phyloP scores from a whole-genome alignment of 331 rosid genomes.

The Pyrus hybrid region DNA sequence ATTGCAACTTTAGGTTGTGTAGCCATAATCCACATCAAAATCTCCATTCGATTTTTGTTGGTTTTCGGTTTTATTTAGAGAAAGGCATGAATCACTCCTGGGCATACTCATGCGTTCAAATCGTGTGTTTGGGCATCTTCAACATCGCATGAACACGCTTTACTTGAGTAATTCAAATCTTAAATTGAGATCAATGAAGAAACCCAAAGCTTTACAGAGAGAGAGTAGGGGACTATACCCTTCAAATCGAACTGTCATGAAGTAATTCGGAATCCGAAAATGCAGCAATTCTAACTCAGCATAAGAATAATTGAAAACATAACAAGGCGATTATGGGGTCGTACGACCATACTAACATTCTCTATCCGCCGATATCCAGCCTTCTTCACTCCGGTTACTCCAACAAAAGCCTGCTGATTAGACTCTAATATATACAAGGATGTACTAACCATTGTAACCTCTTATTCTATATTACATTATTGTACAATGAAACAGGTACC shows the following conservation, averaged over 20 bases:
- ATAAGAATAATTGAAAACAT: neutral
- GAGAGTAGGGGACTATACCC: too few species aligned
- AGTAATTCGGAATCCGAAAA: too few species aligned
- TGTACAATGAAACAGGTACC: constrained; percentile 49
- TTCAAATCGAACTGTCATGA: too few species aligned
- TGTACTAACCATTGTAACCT: constrained; percentile 6
- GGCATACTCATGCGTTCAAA: neutral
- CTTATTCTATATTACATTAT: constrained; percentile 26
- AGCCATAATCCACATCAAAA: too few species aligned
- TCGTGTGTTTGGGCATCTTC: neutral
- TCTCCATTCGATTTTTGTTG: too few species aligned
- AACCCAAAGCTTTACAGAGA: too few species aligned
- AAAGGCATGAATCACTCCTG: too few species aligned
- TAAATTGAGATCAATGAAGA: too few species aligned
- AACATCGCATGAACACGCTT: neutral
- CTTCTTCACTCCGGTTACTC: constrained; percentile 11
- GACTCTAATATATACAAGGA: constrained; percentile 30
- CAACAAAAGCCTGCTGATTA: constrained; percentile 10
- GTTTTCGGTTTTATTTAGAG: neutral
- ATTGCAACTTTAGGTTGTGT: neutral
- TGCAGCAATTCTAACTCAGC: too few species aligned
- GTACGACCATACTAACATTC: neutral
- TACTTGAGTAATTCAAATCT: neutral
- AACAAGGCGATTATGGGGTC: neutral
- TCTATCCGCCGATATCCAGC: neutral